Evolutionary conservation across 176 grass and related monocot species (phyloP).

Genomic region (Triticum dicoccoides): DNA sequence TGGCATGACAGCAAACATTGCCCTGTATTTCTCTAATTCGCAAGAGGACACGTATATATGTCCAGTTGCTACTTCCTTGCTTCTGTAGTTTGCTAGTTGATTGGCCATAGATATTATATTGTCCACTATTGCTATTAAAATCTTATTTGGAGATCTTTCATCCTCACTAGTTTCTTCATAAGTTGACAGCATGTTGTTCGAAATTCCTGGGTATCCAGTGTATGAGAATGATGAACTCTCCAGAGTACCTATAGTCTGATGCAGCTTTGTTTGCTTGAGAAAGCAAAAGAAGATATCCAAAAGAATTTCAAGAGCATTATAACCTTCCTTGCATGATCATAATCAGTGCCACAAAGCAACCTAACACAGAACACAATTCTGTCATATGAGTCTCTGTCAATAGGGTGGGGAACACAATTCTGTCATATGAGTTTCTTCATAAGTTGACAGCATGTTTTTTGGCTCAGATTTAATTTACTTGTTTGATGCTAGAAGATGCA

Average conservation of each 20-base stretch:
- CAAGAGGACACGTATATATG: no score
- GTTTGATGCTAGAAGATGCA: no score
- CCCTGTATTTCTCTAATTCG: no score
- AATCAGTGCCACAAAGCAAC: conserved; percentile 52
- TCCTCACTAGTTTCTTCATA: conserved; percentile 32
- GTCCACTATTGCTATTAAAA: conserved; percentile 45
- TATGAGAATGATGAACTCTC: conserved; percentile 16
- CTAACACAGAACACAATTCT: conserved; percentile 60
- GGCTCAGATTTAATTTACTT: no score
- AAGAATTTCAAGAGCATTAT: conserved; percentile 48
- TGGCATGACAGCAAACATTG: no score
- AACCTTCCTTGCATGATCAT: conserved; percentile 46
- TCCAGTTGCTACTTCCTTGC: no score
- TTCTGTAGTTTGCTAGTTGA: no score
- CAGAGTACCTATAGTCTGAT: background rate
- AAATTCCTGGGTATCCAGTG: conserved; percentile 30
- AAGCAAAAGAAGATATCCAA: conserved; percentile 59
- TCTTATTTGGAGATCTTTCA: conserved; percentile 23
- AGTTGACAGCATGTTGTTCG: conserved; percentile 25
- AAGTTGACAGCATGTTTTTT: background rate
- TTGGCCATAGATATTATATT: conserved; percentile 22
- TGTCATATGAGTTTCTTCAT: no score
- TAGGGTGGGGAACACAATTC: conserved; percentile 27
- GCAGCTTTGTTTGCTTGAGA: conserved; percentile 15
- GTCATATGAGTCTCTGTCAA: conserved; percentile 51